phyloP scores from a whole-genome alignment of 495 filamentous ascomycete species.

The Aspergillus funiculosus region DNA sequence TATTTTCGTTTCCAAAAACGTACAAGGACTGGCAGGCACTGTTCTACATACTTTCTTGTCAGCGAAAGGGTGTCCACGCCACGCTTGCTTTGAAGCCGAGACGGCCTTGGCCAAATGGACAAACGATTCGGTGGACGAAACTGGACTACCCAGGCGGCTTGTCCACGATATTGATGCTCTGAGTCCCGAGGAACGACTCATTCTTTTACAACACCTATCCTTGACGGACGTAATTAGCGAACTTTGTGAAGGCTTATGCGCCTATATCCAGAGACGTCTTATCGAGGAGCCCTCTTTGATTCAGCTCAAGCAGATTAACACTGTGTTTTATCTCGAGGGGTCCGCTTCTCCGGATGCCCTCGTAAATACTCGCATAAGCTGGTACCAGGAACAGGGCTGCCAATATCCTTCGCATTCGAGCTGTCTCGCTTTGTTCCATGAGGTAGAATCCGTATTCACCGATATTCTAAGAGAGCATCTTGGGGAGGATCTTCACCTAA shows the following conservation, averaged over 20 bases:
- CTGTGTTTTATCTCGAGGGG: constrained; percentile 46
- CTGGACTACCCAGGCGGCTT: constrained; percentile 40
- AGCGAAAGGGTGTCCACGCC: constrained; percentile 41
- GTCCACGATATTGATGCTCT: constrained; percentile 50
- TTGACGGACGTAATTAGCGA: constrained; percentile 31
- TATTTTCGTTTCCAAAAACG: constrained; percentile 52
- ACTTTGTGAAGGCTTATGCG: constrained; percentile 28
- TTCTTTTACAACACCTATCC: constrained; percentile 46
- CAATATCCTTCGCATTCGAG: constrained; percentile 31
- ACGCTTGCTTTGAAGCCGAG: constrained; percentile 50
- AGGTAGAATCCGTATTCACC: constrained; percentile 38
- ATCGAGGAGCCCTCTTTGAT: constrained; percentile 45
- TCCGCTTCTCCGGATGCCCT: constrained; percentile 37
- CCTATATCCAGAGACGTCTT: constrained; percentile 43
- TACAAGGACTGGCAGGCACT: constrained; percentile 43
- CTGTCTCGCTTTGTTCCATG: constrained; percentile 42
- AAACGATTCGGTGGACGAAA: constrained; percentile 27
- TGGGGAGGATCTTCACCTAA: constrained; percentile 35
- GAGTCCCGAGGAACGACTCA: constrained; percentile 46
- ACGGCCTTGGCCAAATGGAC: constrained; percentile 38
- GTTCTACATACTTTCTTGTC: constrained; percentile 55
- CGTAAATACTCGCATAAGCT: constrained; percentile 43
- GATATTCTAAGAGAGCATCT: constrained; percentile 37
- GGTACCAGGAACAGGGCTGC: constrained; percentile 46
- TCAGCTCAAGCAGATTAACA: constrained; percentile 46